Evolutionary conservation across 805 yeast species (phyloP).

Genomic region (Wickerhamiella lipophila): DNA sequence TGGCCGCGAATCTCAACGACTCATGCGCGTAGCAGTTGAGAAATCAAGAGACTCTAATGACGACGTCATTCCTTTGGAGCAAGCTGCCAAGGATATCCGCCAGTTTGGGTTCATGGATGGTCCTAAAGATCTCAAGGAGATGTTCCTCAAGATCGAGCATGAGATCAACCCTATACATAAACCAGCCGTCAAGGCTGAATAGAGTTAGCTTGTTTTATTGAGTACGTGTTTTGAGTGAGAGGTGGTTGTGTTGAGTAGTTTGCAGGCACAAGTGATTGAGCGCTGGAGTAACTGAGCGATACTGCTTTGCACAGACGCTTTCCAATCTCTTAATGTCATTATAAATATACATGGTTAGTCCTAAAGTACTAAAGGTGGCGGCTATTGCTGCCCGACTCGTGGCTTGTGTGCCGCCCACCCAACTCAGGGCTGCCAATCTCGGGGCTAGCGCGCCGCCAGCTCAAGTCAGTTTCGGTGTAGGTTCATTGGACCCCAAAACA

Average conservation of each 20-base stretch:
- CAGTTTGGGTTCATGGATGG: slow-evolving; percentile 23
- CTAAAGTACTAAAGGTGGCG: background rate
- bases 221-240: background rate
- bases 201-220: background rate
- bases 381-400: too few species aligned
- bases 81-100: slow-evolving; percentile 21
- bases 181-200: background rate
- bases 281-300: too few species aligned
- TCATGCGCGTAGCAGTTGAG: slow-evolving; percentile 1
- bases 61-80: slow-evolving; percentile 4
- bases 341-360: background rate
- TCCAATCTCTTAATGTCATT: too few species aligned
- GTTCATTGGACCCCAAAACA: slow-evolving; percentile 14
- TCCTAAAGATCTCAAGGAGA: slow-evolving; percentile 18
- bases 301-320: too few species aligned
- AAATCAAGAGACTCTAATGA: slow-evolving; percentile 9
- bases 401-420: too few species aligned
- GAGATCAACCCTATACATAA: slow-evolving; percentile 9
- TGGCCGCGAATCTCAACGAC: background rate
- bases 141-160: slow-evolving; percentile 18
- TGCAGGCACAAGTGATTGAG: too few species aligned
- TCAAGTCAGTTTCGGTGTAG: slow-evolving; percentile 17
- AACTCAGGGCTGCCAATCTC: too few species aligned
- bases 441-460: too few species aligned
- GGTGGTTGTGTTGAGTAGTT: too few species aligned